A percentile compares a stretch with the other conserved stretches of the same genome.
Evolutionary conservation across 306 rosid genomes (phyloP).

Genomic region (Prunus dulcis): DNA sequence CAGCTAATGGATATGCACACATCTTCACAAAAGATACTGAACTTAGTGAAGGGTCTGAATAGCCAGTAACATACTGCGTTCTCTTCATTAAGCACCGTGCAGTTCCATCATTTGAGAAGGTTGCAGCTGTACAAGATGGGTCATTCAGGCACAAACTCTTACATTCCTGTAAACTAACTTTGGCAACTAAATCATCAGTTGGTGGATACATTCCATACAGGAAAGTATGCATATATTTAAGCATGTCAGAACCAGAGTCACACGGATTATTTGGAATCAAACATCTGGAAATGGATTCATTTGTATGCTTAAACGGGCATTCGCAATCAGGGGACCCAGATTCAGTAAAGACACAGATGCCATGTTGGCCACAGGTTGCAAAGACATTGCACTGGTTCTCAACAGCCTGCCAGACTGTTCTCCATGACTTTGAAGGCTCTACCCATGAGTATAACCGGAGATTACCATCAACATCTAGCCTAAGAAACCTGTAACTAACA

Average conservation of each 20-base stretch:
- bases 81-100: slow-evolving; percentile 56
- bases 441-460: slow-evolving; percentile 74
- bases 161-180: slow-evolving; percentile 52
- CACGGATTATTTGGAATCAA: slow-evolving; percentile 45
- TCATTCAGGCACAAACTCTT: slow-evolving; percentile 53
- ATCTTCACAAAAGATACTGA: slow-evolving; percentile 60
- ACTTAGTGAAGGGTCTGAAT: slow-evolving; percentile 54
- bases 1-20: slow-evolving; percentile 72
- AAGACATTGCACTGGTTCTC: slow-evolving; percentile 82
- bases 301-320: slow-evolving; percentile 50
- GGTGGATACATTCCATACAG: slow-evolving; percentile 69
- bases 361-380: slow-evolving; percentile 63
- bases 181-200: slow-evolving; percentile 39
- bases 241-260: slow-evolving; percentile 39
- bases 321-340: slow-evolving; percentile 50
- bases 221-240: slow-evolving; percentile 30
- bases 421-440: slow-evolving; percentile 55
- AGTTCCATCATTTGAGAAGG: slow-evolving; percentile 65
- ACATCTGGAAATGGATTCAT: slow-evolving; percentile 40
- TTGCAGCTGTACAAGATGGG: slow-evolving; percentile 51
- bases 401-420: slow-evolving; percentile 81
- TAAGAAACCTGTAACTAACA: slow-evolving; percentile 52
- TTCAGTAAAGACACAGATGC: slow-evolving; percentile 51
- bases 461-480: slow-evolving; percentile 80
- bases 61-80: slow-evolving; percentile 59